phyloP scores from a whole-genome alignment of 1,284 basidiomycete genomes.

The Ceratobasidium sp. region DNA sequence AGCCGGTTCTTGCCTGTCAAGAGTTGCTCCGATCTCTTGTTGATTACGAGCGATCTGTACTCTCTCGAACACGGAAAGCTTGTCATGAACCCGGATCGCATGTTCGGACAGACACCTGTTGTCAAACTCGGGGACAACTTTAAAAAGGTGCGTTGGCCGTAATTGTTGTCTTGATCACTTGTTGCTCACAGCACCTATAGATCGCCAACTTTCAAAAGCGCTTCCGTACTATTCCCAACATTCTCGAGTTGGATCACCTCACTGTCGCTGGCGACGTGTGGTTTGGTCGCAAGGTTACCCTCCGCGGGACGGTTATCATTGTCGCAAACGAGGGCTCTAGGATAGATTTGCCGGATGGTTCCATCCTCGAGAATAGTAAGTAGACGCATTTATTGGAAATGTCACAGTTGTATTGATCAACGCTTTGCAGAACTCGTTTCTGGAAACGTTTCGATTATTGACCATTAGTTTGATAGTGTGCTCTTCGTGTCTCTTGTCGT shows the following conservation, averaged over 20 bases:
- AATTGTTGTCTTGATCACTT: neutral
- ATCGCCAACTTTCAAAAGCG: slow-evolving; percentile 97
- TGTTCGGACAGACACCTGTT: slow-evolving; percentile 92
- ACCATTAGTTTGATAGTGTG: slow-evolving; percentile 50
- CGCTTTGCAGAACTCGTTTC: slow-evolving; percentile 55
- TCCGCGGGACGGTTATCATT: slow-evolving; percentile 87
- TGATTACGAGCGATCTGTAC: slow-evolving; percentile 98
- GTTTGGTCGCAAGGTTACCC: slow-evolving; percentile 92
- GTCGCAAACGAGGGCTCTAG: slow-evolving; percentile 93
- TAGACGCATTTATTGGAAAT: slow-evolving; percentile 25
- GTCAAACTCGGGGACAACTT: slow-evolving; percentile 97
- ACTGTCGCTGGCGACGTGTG: slow-evolving; percentile 97
- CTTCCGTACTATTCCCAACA: slow-evolving; percentile 96
- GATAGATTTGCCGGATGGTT: slow-evolving; percentile 96
- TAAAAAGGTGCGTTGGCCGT: slow-evolving; percentile 65
- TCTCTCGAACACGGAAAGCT: slow-evolving; percentile 93
- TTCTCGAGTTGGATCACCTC: slow-evolving; percentile 93
- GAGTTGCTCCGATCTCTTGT: slow-evolving; percentile 87
- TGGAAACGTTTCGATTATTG: slow-evolving; percentile 63
- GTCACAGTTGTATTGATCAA: neutral
- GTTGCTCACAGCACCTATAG: slow-evolving; percentile 57
- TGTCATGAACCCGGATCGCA: slow-evolving; percentile 86
- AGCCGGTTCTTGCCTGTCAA: slow-evolving; percentile 93
- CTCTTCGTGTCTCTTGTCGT: neutral
- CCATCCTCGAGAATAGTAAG: slow-evolving; percentile 89